Base-by-base conservation (phyloP, 1,139 yeast species). In the Hansenula lynferdii region DNA sequence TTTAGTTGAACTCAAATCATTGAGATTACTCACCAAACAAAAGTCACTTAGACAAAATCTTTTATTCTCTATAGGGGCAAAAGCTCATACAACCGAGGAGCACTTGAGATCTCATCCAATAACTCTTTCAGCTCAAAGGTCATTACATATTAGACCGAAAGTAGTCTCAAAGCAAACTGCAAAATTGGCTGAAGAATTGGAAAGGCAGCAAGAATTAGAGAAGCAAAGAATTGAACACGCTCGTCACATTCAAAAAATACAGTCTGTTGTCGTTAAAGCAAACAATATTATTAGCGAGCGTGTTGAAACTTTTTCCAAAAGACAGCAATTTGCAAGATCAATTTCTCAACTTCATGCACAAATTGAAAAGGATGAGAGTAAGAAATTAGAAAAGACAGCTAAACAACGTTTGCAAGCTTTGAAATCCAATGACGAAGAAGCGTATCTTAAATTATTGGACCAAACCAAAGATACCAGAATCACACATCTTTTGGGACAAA, bases 401-500 rank as follows among this genome's bases (percentile, higher is more conserved):
- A 92, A 87, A 61, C 97, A 90, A 61, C 94, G 98, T 79, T 77
- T 92, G 61, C 96, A 86, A 62, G 97, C 97, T 21, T 79, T 92
- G 70, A 85, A 87, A 59, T 85, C 96, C 24, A 92, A 92, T 64
- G 98, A 92, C 67, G 98, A 92, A 61, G 98, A 92, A 61, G 97
- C 98, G 0, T 92, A 92, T 64, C 73, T 92, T 64, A 90, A 90
- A 60, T 74, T 92, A 56, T 77, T 92, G 58, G 97, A 90, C 58
- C 96, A 92, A 64, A 90, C 98, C 16, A 92, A 92, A 64, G 98
- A 92, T 65, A 90, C 96, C 17, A 85, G 98, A 72, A 90, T 92
- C 56, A 92, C 98, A 2, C 98, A 92, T 61, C 71, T 92, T 62
- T 78, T 92, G 56, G 80, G 75, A 45, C 98, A 92, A 63, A 92